Base-by-base conservation (phyloP, 768 basidiomycete genomes). In the Trichaptum fuscoviolaceum region DNA sequence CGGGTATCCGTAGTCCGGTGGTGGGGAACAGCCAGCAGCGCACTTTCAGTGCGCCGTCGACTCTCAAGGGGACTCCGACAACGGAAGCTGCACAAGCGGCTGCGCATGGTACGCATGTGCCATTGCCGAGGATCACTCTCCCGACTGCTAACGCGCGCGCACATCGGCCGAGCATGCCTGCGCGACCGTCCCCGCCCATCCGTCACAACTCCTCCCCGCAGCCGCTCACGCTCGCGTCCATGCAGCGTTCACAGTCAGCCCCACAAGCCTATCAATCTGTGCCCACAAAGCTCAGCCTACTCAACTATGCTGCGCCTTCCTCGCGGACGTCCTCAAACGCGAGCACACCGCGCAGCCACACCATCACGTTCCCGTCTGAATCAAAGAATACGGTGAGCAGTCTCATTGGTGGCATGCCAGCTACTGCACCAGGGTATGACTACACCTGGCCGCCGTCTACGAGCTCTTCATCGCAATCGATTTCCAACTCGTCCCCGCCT, bases 291-390 rank as follows among this genome's bases (percentile, higher is more conserved):
- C 73, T 85, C 58, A 81, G 79, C 63, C 71, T 85, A 66, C 76
- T 75, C 68, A 85, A 85, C 73, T 85, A 85, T 69, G 82, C 83
- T 9, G 82, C 82, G 7, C 84, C 84, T 52, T 24, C 58, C 68
- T 17, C 65, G 12, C 5, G 36, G 4, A 34, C 62, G 18, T 58
- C 68, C 4, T 36, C 24, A 0, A 70, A 72, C 64, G 71, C 71
- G 23, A 75, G 73, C 30, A 73, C 74, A 58, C 74, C 74, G 25
- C 70, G 69, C 65, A 73, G 73, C 62, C 59, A 61, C 30, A 34
- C 24, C 30, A 25, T 61, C 15, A 25, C 59, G 6, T 25, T 25
- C 25, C 59, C 24, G 24, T 9, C 24, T 5, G 59, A 61, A 24
- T 25, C 59, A 9, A 25, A 25, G 24, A 25, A 61, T 9, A 61